A percentile compares a stretch with the other conserved stretches of the same genome.
phyloP scores from a whole-genome alignment of 176 grass and related monocot species.

The Eremochloa ophiuroides region DNA sequence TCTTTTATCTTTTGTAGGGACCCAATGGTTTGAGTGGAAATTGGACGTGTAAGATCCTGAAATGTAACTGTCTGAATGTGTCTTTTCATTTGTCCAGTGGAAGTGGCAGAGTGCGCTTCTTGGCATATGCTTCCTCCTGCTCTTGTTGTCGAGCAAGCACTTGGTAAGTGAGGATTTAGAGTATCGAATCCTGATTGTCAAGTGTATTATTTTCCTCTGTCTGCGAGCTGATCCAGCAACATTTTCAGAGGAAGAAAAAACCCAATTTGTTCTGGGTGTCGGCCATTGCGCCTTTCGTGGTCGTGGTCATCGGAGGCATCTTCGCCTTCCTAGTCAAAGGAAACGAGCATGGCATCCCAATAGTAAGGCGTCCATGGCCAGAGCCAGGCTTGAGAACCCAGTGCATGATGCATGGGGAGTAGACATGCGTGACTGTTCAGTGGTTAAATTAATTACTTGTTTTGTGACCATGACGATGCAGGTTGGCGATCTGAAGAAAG shows the following conservation, averaged over 20 bases:
- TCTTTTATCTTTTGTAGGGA: background rate
- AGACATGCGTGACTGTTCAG: no score
- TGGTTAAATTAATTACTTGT: background rate
- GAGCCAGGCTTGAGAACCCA: background rate
- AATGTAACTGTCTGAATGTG: background rate
- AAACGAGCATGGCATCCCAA: conserved; percentile 82
- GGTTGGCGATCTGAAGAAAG: conserved; percentile 90
- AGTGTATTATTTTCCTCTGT: background rate
- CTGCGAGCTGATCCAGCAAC: background rate
- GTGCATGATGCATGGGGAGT: background rate
- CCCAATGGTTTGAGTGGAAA: conserved; percentile 10
- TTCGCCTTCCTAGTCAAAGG: conserved; percentile 79
- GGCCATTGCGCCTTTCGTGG: conserved; percentile 73
- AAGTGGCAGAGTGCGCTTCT: conserved; percentile 83
- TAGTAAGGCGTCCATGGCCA: conserved; percentile 36
- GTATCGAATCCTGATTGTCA: background rate
- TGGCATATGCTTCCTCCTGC: conserved; percentile 67
- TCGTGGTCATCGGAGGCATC: conserved; percentile 69
- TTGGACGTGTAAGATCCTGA: conserved; percentile 22
- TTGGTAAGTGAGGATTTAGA: conserved; percentile 55
- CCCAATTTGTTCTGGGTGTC: conserved; percentile 88
- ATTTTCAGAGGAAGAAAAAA: conserved; percentile 61
- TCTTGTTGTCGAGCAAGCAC: conserved; percentile 55
- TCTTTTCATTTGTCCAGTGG: conserved; percentile 60
- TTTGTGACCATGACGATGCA: conserved; percentile 8